Evolutionary conservation across 345 rosid species (phyloP).

Genomic region (Hibiscus syriacus): DNA sequence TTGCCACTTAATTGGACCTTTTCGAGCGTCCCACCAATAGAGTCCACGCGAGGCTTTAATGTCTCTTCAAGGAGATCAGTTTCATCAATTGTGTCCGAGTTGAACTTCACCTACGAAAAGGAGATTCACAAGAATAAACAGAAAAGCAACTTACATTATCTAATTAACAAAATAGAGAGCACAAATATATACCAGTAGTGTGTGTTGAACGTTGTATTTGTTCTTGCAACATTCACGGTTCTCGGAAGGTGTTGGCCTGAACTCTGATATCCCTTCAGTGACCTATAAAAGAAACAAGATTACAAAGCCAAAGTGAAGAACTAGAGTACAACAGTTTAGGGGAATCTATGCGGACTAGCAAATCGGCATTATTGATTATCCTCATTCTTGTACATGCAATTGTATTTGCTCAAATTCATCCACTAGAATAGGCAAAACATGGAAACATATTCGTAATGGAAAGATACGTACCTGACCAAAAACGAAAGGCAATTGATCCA

Average conservation of each 20-base stretch:
- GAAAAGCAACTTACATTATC: slow-evolving; percentile 1
- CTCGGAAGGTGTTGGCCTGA: slow-evolving; percentile 78
- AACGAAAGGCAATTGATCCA: slow-evolving; percentile 78
- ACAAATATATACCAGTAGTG: slow-evolving; percentile 48
- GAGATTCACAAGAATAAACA: not conserved
- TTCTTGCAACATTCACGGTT: slow-evolving; percentile 63
- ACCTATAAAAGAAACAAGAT: slow-evolving; percentile 38
- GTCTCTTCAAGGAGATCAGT: slow-evolving; percentile 83
- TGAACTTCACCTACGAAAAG: slow-evolving; percentile 67
- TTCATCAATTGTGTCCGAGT: slow-evolving; percentile 65
- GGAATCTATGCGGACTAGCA: not conserved
- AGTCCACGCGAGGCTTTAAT: slow-evolving; percentile 62
- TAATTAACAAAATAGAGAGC: not conserved
- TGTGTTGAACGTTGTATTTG: slow-evolving; percentile 66
- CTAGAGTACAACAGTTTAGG: not conserved
- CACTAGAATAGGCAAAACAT: slow-evolving; percentile 2
- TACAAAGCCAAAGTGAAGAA: not conserved
- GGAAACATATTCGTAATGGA: not conserved
- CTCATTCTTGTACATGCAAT: not conserved
- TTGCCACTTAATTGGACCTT: slow-evolving; percentile 67
- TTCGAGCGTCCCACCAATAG: slow-evolving; percentile 67
- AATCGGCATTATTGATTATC: not conserved
- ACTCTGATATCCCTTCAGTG: slow-evolving; percentile 75
- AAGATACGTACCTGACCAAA: slow-evolving; percentile 53
- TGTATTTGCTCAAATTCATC: not conserved